A percentile compares a stretch with the other conserved stretches of the same genome.
These are phyloP conservation scores for Cubamyces sp. DNA, from an alignment of 768 basidiomycete species.

Conservation along the genomic window DNA sequence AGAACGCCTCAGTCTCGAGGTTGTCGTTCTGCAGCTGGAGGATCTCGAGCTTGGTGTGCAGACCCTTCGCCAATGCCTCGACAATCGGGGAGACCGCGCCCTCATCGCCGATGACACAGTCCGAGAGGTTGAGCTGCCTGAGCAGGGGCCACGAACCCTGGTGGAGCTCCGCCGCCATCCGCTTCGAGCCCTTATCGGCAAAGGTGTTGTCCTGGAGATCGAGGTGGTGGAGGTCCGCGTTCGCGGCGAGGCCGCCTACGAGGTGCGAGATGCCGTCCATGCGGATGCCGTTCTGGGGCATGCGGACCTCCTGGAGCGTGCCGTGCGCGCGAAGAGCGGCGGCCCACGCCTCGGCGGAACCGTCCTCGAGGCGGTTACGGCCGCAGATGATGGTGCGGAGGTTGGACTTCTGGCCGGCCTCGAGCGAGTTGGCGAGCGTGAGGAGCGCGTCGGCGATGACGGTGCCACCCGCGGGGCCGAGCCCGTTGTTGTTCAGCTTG, in stretches of 20 bases:
- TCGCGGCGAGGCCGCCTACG: constrained; percentile 72
- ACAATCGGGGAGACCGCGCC: constrained; percentile 76
- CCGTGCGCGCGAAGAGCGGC: constrained; percentile 86
- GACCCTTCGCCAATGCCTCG: constrained; percentile 63
- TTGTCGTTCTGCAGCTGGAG: constrained; percentile 94
- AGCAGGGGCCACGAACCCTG: constrained; percentile 65
- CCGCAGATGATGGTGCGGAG: constrained; percentile 88
- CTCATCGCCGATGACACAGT: constrained; percentile 84
- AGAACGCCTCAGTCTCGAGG: constrained; percentile 70
- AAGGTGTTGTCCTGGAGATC: constrained; percentile 95
- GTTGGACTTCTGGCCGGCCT: constrained; percentile 70
- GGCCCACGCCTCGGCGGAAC: constrained; percentile 82
- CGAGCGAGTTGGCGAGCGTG: constrained; percentile 67
- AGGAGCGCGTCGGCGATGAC: constrained; percentile 85
- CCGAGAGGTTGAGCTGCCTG: constrained; percentile 84
- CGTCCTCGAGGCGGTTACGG: constrained; percentile 94
- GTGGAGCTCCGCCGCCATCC: constrained; percentile 62
- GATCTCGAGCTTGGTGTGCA: constrained; percentile 72
- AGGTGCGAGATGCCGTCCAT: constrained; percentile 87
- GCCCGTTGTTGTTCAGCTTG: constrained; percentile 94
- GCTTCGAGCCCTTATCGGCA: constrained; percentile 58
- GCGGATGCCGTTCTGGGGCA: constrained; percentile 98
- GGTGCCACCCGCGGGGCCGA: constrained; percentile 87
- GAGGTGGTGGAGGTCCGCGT: constrained; percentile 67
- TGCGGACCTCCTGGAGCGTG: constrained; percentile 79